phyloP scores from a whole-genome alignment of 352 stramenopile genomes.

The Albugo laibachii region DNA sequence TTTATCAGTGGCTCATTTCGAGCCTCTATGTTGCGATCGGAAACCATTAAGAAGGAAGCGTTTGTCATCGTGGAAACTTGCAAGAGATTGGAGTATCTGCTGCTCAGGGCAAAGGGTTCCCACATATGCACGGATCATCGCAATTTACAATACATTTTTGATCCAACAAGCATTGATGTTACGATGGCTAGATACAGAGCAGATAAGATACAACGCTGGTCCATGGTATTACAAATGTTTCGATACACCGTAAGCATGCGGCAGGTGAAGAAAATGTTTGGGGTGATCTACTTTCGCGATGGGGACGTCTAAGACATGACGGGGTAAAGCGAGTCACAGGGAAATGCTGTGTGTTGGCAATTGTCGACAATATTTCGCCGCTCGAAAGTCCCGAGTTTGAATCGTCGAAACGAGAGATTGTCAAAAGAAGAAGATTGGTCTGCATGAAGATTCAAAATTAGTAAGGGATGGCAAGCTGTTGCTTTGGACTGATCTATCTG shows the following conservation, averaged over 20 bases:
- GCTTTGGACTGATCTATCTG: not conserved
- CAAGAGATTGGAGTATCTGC: conserved; percentile 8
- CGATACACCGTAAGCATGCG: conserved; percentile 11
- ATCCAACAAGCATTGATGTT: not conserved
- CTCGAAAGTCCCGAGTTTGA: conserved; percentile 4
- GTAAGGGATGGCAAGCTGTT: not conserved
- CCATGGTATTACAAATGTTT: conserved; percentile 6
- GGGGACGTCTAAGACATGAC: conserved; percentile 1
- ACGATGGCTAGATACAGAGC: conserved; percentile 9
- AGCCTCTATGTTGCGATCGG: conserved; percentile 1
- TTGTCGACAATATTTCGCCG: conserved; percentile 1
- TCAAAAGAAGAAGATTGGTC: not conserved
- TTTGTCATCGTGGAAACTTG: conserved; percentile 10
- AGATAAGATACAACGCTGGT: conserved; percentile 13
- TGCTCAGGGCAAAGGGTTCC: conserved; percentile 5
- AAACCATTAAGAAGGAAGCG: conserved; percentile 10
- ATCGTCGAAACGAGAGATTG: conserved; percentile 4
- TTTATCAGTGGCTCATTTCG: conserved; percentile 9
- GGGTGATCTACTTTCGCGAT: conserved; percentile 12
- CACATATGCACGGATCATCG: conserved; percentile 10
- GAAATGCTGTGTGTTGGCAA: not conserved
- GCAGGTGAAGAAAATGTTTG: conserved; percentile 11
- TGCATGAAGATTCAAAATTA: not conserved
- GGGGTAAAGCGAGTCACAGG: not conserved
- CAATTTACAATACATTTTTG: conserved; percentile 12